phyloP scores from a whole-genome alignment of 2,329 filamentous ascomycete genomes.

The Clonostachys rhizophaga region DNA sequence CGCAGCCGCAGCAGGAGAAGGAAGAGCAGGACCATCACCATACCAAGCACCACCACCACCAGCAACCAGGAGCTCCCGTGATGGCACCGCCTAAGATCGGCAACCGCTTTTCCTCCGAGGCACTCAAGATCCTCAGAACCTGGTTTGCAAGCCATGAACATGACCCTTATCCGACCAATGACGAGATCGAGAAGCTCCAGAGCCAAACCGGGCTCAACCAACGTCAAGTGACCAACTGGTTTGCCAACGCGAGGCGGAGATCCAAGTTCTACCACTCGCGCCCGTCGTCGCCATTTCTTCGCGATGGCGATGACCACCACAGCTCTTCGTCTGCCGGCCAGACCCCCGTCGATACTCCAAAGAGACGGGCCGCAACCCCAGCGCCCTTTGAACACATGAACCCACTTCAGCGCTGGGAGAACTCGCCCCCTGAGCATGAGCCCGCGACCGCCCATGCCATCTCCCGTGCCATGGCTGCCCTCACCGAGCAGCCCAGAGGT shows the following conservation, averaged over 20 bases:
- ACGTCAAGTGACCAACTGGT: constrained; percentile 79
- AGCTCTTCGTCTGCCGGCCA: background rate
- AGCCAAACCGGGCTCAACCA: constrained; percentile 67
- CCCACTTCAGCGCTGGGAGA: constrained; percentile 15
- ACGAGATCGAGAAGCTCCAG: constrained; percentile 71
- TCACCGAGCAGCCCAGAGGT: constrained; percentile 7
- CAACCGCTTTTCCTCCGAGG: constrained; percentile 11
- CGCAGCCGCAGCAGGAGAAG: too few species aligned
- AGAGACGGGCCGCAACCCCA: constrained; percentile 16
- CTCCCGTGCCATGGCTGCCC: constrained; percentile 10
- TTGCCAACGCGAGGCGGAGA: constrained; percentile 75
- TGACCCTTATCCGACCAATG: constrained; percentile 77
- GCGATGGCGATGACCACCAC: too few species aligned
- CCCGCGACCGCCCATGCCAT: constrained; percentile 14
- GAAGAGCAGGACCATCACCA: too few species aligned
- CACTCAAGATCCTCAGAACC: constrained; percentile 8
- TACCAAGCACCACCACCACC: too few species aligned
- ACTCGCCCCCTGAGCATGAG: constrained; percentile 17
- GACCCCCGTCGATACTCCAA: constrained; percentile 47
- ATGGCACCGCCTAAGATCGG: constrained; percentile 9
- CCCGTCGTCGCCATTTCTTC: constrained; percentile 33
- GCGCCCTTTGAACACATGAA: constrained; percentile 9
- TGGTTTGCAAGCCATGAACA: constrained; percentile 24
- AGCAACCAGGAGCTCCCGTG: too few species aligned
- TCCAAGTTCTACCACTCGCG: constrained; percentile 63